Base-by-base conservation (phyloP, 2,329 filamentous ascomycete genomes). In the Pestalotiopsis sp. region DNA sequence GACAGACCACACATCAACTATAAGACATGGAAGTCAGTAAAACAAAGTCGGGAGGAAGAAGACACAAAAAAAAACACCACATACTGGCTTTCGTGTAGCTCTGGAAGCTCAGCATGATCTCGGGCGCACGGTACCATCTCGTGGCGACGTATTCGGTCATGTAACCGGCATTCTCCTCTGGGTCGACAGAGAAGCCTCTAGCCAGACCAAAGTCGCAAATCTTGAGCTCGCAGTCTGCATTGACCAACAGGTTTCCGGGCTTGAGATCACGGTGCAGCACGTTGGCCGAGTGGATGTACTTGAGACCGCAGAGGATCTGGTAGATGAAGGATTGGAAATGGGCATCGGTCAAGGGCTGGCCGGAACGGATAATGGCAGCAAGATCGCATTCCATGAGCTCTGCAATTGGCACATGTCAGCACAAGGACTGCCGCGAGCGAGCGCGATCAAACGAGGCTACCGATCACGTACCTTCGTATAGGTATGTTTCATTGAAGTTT, bases 321-420 rank as follows among this genome's bases (percentile, higher is more conserved):
- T 99, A 99, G 84, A 99, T 98, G 85, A 99, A 99, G 65, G 96
- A 98, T 83, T 99, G 96, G 86, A 99, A 99, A 82, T 99, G 96
- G 67, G 96, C 96, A 79, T 99, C 96, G 78, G 96, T 99, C 79
- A 99, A 87, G 62, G 96, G 95, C 81, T 99, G 96, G 71, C 96
- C 96, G 57, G 95, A 98, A 74, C 96, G 91, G 76, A 99, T 98
- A 80, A 99, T 99, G 73, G 96, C 96, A 41, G 96, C 96, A 80
- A 99, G 83, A 83, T 99, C 96, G 84, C 96, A 98, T 80, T 99
- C 96, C 96, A 99, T 99, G 81, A 99, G 87, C 83, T 99, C 96
- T 98, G 79, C 49, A 45, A 9, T 36, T 9, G 31, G 31, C 31
- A 45, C 45, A 67, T 59, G 25, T 3, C 39, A 20, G 20, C 14